A percentile compares a stretch with the other conserved stretches of the same genome.
Conservation (phyloP, 805 yeast genomes). For the Ogataea chonburiensis region DNA sequence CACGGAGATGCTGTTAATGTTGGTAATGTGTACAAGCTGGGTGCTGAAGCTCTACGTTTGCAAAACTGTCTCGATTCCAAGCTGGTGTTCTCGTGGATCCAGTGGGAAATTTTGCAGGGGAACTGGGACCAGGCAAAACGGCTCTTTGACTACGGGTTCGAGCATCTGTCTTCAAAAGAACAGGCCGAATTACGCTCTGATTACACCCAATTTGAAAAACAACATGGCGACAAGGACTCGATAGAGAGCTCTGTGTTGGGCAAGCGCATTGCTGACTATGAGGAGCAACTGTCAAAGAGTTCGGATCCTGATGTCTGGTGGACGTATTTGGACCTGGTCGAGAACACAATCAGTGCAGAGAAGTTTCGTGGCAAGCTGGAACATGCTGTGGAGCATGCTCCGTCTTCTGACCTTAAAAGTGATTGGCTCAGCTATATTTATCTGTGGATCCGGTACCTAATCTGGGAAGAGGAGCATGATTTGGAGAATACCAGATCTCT, state of each 20-base stretch:
- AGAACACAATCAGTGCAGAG: constrained; percentile 35
- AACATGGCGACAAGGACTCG: constrained; percentile 53
- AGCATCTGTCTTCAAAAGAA: constrained; percentile 35
- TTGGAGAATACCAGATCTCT: constrained; percentile 45
- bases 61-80: constrained; percentile 36
- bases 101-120: constrained; percentile 61
- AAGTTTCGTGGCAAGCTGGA: constrained; percentile 38
- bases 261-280: constrained; percentile 58
- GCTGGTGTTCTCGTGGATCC: constrained; percentile 55
- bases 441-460: constrained; percentile 66
- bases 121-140: constrained; percentile 65
- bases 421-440: constrained; percentile 70
- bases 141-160: constrained; percentile 52
- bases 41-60: constrained; percentile 52
- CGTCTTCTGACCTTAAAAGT: constrained; percentile 31
- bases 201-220: constrained; percentile 62
- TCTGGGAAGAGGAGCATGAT: constrained; percentile 56
- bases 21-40: constrained; percentile 64
- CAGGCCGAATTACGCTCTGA: constrained; percentile 39
- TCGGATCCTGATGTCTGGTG: constrained; percentile 81
- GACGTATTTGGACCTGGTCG: constrained; percentile 57
- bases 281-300: constrained; percentile 41
- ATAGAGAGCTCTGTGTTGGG: constrained; percentile 51
- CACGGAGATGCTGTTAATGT: constrained; percentile 45
- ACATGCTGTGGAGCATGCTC: constrained; percentile 42